Percentiles rank a stretch among this genome's conserved stretches.
Conservation (phyloP, 108 stramenopile genomes). For the Parietichytrium sp. region DNA sequence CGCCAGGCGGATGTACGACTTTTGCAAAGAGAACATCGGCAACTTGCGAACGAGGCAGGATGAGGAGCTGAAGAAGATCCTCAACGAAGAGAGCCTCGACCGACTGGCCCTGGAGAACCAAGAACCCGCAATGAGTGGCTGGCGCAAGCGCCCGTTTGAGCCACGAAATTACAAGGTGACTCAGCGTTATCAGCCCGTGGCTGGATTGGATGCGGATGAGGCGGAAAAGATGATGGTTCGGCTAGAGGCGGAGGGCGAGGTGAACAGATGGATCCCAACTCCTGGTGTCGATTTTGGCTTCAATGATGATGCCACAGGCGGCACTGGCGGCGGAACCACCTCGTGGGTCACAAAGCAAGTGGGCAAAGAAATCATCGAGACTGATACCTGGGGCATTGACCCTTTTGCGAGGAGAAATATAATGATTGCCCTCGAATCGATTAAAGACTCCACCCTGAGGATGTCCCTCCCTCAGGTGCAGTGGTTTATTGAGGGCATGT, state of each 20-base stretch:
- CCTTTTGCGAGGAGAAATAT: conserved; percentile 1
- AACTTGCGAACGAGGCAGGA: background rate
- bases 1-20: background rate
- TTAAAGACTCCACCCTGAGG: background rate
- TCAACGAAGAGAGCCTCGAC: conserved; percentile 15
- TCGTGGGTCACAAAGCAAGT: background rate
- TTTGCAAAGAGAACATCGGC: background rate
- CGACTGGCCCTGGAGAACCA: conserved; percentile 11
- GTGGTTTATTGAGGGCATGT: conserved; percentile 26
- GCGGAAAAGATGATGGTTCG: background rate
- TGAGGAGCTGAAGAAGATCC: conserved; percentile 14
- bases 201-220: conserved; percentile 4
- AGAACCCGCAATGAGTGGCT: conserved; percentile 18
- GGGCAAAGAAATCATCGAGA: conserved; percentile 20
- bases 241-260: background rate
- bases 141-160: conserved; percentile 6
- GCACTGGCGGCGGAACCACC: background rate
- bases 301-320: background rate
- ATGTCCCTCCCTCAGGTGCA: conserved; percentile 12
- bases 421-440: conserved; percentile 9
- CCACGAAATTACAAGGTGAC: background rate
- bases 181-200: background rate
- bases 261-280: conserved; percentile 8
- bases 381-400: conserved; percentile 28
- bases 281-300: background rate